Percentiles rank a stretch among this genome's conserved stretches.
Conservation (phyloP, 2,329 filamentous ascomycete genomes). For the Malbranchea cinnamomea region DNA sequence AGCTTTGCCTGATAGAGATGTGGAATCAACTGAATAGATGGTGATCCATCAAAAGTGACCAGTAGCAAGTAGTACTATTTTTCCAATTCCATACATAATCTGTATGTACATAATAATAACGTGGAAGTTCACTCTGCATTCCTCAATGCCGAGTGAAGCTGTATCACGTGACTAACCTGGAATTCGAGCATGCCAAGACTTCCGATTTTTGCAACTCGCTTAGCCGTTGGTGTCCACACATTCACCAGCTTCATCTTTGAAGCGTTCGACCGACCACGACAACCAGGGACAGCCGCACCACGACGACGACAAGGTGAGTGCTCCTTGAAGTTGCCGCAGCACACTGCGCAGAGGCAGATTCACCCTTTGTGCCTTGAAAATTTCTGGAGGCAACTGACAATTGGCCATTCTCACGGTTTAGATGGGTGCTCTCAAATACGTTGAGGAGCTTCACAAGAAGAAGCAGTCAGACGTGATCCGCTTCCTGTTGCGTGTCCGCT, state of each 20-base stretch:
- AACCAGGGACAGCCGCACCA: constrained; percentile 28
- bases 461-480: constrained; percentile 99
- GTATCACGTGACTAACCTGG: constrained; percentile 13
- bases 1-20: constrained; percentile 5
- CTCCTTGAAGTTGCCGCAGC: background rate
- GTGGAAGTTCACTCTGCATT: background rate
- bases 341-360: constrained; percentile 2
- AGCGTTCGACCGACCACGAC: constrained; percentile 27
- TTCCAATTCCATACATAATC: background rate
- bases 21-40: background rate
- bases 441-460: constrained; percentile 99
- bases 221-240: constrained; percentile 30
- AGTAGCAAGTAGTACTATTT: background rate
- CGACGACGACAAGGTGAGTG: constrained; percentile 33
- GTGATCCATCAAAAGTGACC: constrained; percentile 1
- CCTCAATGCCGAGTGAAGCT: background rate
- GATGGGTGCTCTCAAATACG: constrained; percentile 99
- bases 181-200: constrained; percentile 6
- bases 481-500: constrained; percentile 98
- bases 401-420: constrained; percentile 20
- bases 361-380: background rate
- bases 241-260: constrained; percentile 20
- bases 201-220: constrained; percentile 18
- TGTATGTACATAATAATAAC: background rate
- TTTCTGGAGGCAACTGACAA: background rate